Evolutionary conservation across 2,329 filamentous ascomycete species (phyloP), one percentile per base, ranked within the genome.

Genomic region (Pseudopithomyces chartarum): DNA sequence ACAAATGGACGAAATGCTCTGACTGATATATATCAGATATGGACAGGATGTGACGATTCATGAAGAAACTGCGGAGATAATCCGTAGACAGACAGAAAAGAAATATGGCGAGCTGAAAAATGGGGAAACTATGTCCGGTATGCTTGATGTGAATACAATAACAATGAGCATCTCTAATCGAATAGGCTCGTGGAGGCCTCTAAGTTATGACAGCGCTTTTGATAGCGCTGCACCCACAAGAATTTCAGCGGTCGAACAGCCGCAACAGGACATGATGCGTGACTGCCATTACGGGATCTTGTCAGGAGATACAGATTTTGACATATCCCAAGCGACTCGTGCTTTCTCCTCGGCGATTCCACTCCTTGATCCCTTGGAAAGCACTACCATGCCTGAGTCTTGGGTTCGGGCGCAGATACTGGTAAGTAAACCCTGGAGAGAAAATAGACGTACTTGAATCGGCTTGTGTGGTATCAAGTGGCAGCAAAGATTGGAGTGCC

Each of bases 331-430:
- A n/a, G 54, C 49, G 19, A 49, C 47, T 23, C 38, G 49, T 36
- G 57, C 51, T 6, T 58, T 54, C 46, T 49, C 51, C 1, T 60
- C 57, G 20, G 46, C 56, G 1, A 60, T 62, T 19, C 58, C 61
- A 2, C 39, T 64, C 7, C 46, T 23, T 20, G 59, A 60, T 29
- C 57, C 56, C 13, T n/a, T 64, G 3, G 61, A 56, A 46, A 36
- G 53, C 23, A 64, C 61, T 10, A 54, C 56, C 1, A 63, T 66
- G 60, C 62, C 64, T 1, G 61, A 64, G 34, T 54, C 80, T 3
- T 85, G 83, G 81, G 82, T 86, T 10, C 77, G 81, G 19, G 85
- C 78, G 8, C 75, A 83, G 11, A 86, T 88, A 65, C 64, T 86
- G 7, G 75, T 29, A 29, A 29, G 26, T 29, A 29, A 5, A 29